These are phyloP conservation scores for Auriscalpium microsporum DNA, from an alignment of 768 basidiomycete genomes.

Conservation along the genomic window DNA sequence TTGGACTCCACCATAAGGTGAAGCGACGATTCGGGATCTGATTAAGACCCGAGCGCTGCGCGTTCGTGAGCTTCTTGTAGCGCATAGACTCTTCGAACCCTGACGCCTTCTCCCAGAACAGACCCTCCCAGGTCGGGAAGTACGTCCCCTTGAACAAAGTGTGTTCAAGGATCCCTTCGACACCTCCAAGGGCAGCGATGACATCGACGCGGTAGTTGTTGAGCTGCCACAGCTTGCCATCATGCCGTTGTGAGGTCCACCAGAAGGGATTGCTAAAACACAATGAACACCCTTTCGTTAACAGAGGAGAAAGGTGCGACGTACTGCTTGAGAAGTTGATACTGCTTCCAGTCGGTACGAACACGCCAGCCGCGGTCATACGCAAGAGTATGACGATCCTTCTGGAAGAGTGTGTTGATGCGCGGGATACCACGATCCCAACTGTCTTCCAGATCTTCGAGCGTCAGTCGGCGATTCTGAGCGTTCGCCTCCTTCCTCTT, in stretches of 20 bases:
- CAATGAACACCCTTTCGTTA: not conserved
- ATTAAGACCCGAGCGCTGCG: constrained; percentile 94
- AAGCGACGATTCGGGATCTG: constrained; percentile 99
- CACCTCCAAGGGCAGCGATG: constrained; percentile 94
- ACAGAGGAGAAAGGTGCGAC: constrained; percentile 16
- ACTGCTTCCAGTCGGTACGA: constrained; percentile 96
- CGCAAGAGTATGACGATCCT: constrained; percentile 92
- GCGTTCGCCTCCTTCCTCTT: constrained; percentile 99
- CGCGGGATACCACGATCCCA: constrained; percentile 99
- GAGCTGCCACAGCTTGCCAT: constrained; percentile 93
- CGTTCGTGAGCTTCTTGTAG: constrained; percentile 95
- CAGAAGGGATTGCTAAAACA: constrained; percentile 83
- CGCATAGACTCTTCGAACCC: constrained; percentile 96
- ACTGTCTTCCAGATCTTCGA: constrained; percentile 96
- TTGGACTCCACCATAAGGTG: constrained; percentile 99
- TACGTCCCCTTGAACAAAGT: constrained; percentile 97
- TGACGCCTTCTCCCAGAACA: constrained; percentile 98
- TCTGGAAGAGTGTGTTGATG: constrained; percentile 99
- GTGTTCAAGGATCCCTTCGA: constrained; percentile 94
- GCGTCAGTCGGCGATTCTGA: constrained; percentile 90
- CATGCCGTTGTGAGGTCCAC: constrained; percentile 98
- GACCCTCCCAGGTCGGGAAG: constrained; percentile 96
- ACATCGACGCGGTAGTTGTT: constrained; percentile 99
- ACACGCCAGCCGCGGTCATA: constrained; percentile 99
- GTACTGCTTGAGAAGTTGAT: constrained; percentile 85